Evolutionary conservation across 176 grass and related monocot species (phyloP).

Genomic region (Musa schizocarpa): DNA sequence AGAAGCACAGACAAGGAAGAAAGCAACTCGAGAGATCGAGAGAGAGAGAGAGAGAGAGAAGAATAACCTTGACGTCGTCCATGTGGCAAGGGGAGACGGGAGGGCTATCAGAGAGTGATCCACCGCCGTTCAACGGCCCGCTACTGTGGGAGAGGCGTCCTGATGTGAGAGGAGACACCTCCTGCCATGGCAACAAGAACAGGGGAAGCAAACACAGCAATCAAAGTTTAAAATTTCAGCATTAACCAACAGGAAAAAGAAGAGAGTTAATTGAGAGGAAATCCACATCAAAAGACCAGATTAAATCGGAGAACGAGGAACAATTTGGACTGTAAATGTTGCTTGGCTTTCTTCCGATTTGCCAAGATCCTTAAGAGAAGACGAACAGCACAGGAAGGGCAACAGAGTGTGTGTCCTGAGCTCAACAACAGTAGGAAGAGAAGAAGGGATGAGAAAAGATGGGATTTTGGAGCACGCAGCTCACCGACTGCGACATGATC

Average conservation of each 20-base stretch:
- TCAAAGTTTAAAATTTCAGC: constrained; percentile 1
- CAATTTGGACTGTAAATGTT: too few species aligned
- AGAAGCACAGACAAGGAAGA: too few species aligned
- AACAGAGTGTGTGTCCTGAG: too few species aligned
- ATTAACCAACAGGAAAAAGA: background rate
- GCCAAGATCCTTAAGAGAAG: too few species aligned
- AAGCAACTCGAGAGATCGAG: background rate
- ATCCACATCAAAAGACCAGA: too few species aligned
- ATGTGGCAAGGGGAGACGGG: constrained; percentile 78
- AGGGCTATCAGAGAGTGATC: constrained; percentile 89
- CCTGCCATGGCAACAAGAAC: constrained; percentile 19
- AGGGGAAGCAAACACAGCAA: background rate
- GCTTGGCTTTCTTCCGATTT: too few species aligned
- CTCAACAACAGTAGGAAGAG: too few species aligned
- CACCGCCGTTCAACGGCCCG: constrained; percentile 73
- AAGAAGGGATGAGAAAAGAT: too few species aligned
- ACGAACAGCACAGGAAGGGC: too few species aligned
- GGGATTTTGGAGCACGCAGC: background rate
- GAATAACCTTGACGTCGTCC: constrained; percentile 25
- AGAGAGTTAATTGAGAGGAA: background rate
- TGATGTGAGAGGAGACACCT: constrained; percentile 84
- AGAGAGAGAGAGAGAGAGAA: background rate
- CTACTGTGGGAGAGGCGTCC: constrained; percentile 97
- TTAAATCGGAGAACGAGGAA: too few species aligned
- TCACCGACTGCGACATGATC: constrained; percentile 85